Conservation (phyloP, 2,329 filamentous ascomycete species). For the Aspergillus neotritici region DNA sequence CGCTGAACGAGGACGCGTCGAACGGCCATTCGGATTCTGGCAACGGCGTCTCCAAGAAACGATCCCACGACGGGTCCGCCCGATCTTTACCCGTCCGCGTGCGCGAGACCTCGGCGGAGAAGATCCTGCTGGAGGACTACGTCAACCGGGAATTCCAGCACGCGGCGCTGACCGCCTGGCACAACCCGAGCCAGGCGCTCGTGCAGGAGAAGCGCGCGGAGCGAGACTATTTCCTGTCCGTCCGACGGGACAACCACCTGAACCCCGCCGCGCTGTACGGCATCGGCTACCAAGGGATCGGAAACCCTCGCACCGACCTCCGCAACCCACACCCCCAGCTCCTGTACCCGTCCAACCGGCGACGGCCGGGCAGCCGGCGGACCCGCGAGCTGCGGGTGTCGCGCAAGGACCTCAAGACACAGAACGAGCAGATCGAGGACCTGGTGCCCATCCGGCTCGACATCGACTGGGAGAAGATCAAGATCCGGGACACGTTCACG, state of each 20-base stretch:
- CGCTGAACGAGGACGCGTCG: conserved; percentile 25
- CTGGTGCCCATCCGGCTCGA: conserved; percentile 86
- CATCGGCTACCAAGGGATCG: conserved; percentile 78
- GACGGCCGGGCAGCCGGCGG: conserved; percentile 68
- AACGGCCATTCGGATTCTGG: conserved; percentile 22
- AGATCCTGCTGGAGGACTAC: conserved; percentile 58
- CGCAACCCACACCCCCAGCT: conserved; percentile 61
- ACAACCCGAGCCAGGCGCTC: conserved; percentile 52
- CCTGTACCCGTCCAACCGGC: conserved; percentile 73
- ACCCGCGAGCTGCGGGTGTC: conserved; percentile 67
- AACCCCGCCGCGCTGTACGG: conserved; percentile 59
- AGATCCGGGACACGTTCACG: conserved; percentile 93
- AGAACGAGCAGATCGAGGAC: conserved; percentile 87
- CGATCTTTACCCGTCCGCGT: conserved; percentile 38
- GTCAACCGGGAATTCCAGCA: conserved; percentile 59
- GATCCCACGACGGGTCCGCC: conserved; percentile 54
- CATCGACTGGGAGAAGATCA: conserved; percentile 92
- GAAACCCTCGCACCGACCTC: conserved; percentile 75
- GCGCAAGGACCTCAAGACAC: conserved; percentile 73
- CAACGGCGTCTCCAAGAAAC: conserved; percentile 40
- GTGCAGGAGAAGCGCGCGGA: conserved; percentile 61
- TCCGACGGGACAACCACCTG: conserved; percentile 55
- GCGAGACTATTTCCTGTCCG: conserved; percentile 62
- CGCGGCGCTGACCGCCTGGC: conserved; percentile 48
- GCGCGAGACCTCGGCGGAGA: conserved; percentile 41